phyloP scores from a whole-genome alignment of 805 yeast genomes.

The Cyberlindnera maclurae region DNA sequence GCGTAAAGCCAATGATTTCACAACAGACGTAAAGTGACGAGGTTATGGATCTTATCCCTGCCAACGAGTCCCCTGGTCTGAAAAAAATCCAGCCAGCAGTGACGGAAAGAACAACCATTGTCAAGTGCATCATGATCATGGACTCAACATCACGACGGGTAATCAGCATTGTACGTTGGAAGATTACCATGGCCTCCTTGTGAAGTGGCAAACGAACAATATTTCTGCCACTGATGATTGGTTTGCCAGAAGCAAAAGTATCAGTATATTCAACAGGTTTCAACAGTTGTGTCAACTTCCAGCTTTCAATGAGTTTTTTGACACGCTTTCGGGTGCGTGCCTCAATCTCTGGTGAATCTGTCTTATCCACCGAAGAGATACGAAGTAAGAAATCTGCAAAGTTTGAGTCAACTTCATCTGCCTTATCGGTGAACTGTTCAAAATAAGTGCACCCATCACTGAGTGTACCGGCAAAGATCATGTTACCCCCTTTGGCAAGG shows the following conservation, averaged over 20 bases:
- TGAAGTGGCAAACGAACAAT: constrained; percentile 29
- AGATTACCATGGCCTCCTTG: constrained; percentile 37
- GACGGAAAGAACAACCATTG: constrained; percentile 44
- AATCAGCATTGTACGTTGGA: constrained; percentile 38
- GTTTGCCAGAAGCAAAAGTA: constrained; percentile 13
- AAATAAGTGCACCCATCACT: constrained; percentile 47
- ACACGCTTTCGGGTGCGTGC: constrained; percentile 28
- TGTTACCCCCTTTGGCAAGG: constrained; percentile 55
- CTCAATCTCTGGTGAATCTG: constrained; percentile 28
- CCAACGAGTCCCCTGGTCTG: constrained; percentile 49
- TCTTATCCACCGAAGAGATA: constrained; percentile 46
- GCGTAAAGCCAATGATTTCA: constrained; percentile 49
- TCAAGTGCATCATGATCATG: constrained; percentile 33
- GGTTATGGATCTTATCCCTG: constrained; percentile 58
- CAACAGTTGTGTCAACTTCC: constrained; percentile 10
- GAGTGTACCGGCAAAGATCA: constrained; percentile 38
- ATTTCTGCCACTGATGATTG: neutral
- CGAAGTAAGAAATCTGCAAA: constrained; percentile 60
- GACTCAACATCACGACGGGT: constrained; percentile 48
- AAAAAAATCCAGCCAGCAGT: constrained; percentile 74
- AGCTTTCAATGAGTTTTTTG: constrained; percentile 5
- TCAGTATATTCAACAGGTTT: constrained; percentile 1
- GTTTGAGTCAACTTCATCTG: constrained; percentile 26
- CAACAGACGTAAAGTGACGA: constrained; percentile 46
- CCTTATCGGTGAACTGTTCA: constrained; percentile 29